Conservation (phyloP, 2,329 filamentous ascomycete genomes). For the Fusarium euwallaceae region DNA sequence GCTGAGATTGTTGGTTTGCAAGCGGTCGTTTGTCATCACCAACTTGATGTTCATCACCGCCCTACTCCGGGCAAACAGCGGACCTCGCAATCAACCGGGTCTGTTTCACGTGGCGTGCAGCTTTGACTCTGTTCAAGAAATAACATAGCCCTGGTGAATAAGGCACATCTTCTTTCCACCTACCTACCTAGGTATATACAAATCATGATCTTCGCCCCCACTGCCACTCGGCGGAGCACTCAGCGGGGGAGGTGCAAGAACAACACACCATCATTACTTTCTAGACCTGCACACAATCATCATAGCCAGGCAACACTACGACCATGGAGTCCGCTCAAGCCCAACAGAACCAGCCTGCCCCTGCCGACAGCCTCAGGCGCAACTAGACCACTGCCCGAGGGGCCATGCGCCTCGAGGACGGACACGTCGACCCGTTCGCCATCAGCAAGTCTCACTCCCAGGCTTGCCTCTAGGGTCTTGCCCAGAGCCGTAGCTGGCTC, state of each 20-base stretch:
- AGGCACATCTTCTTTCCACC: neutral
- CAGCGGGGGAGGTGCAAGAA: neutral
- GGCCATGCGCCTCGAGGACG: neutral
- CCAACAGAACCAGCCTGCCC: neutral
- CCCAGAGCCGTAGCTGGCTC: neutral
- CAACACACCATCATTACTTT: neutral
- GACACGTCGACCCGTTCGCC: neutral
- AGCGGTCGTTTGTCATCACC: too few relatives aligned
- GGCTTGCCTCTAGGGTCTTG: neutral
- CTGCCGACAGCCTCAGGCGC: neutral
- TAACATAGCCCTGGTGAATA: neutral
- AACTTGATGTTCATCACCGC: too few relatives aligned
- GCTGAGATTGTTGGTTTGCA: too few relatives aligned
- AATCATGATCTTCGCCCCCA: neutral
- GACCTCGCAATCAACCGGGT: too few relatives aligned
- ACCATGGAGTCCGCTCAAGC: neutral
- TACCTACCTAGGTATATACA: neutral
- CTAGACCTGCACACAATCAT: neutral
- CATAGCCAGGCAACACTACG: neutral
- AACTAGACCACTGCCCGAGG: neutral
- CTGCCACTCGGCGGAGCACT: neutral
- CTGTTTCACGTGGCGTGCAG: too few relatives aligned
- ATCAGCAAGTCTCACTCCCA: neutral
- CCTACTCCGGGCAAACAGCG: too few relatives aligned
- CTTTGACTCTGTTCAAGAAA: neutral